These are phyloP conservation scores for Kalanchoe fedtschenkoi DNA, from an alignment of 164 flowering plant genomes.

Conservation along the genomic window DNA sequence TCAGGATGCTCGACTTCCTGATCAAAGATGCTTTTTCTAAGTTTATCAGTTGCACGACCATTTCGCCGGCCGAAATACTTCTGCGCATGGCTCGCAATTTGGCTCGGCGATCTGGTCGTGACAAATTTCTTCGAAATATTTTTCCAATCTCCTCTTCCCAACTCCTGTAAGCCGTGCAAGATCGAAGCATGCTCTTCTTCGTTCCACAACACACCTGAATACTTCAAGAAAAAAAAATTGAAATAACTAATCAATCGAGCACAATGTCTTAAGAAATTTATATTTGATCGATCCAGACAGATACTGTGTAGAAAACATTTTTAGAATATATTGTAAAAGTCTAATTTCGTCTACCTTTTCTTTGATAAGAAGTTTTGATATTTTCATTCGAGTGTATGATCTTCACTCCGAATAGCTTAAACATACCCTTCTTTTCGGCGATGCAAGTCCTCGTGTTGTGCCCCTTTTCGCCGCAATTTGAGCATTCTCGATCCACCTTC, in stretches of 20 bases:
- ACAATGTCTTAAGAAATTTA: too few species aligned
- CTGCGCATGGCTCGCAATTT: constrained; percentile 3
- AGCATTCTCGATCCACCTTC: not conserved
- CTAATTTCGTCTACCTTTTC: not conserved
- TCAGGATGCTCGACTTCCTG: too few species aligned
- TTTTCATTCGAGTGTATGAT: not conserved
- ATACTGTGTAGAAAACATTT: too few species aligned
- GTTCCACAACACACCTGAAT: not conserved
- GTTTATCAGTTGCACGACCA: not conserved
- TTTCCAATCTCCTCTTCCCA: not conserved
- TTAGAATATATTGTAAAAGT: too few species aligned
- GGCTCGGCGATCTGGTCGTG: not conserved
- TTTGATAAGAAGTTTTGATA: not conserved
- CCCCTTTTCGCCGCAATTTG: not conserved
- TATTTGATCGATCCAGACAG: too few species aligned
- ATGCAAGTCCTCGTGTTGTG: constrained; percentile 1
- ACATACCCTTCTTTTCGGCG: not conserved
- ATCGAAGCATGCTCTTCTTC: not conserved
- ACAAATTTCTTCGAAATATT: not conserved
- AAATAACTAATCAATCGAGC: too few species aligned
- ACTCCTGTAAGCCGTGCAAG: not conserved
- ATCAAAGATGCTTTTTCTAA: not conserved
- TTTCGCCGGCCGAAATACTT: not conserved
- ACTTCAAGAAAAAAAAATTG: too few species aligned
- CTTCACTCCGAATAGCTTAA: not conserved